Evolutionary conservation across 2,329 filamentous ascomycete genomes (phyloP).

Genomic region (Amauroascus verrucosus): DNA sequence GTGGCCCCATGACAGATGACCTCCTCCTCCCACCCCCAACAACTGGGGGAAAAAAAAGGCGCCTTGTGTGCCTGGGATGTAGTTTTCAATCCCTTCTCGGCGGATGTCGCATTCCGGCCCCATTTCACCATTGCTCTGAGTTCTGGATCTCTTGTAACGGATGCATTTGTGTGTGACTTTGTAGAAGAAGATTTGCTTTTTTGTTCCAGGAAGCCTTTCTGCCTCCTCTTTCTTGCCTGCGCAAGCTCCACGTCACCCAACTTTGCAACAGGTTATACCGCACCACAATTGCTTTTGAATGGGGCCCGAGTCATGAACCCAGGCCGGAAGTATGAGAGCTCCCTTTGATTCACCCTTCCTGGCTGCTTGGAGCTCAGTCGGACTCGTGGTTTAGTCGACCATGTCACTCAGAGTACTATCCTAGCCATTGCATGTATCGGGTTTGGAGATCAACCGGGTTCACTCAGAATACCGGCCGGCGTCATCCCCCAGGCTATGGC

Average conservation of each 20-base stretch:
- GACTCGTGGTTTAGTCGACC: background rate
- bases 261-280: background rate
- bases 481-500: background rate
- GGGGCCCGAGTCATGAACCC: background rate
- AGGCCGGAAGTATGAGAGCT: background rate
- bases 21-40: no score
- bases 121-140: background rate
- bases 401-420: background rate
- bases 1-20: background rate
- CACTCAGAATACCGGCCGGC: background rate
- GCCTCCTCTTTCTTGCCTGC: no score
- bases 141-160: no score
- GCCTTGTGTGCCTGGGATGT: conserved; percentile 5
- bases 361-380: background rate
- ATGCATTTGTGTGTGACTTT: background rate
- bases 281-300: background rate
- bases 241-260: conserved; percentile 3
- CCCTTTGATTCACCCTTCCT: background rate
- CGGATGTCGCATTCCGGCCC: conserved; percentile 1
- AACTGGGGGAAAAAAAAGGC: background rate
- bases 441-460: no score
- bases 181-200: background rate
- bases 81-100: conserved; percentile 2
- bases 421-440: background rate
- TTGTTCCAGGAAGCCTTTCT: background rate